Evolutionary conservation across 495 filamentous ascomycete species (phyloP).

Genomic region (Baudoinia panamericana): DNA sequence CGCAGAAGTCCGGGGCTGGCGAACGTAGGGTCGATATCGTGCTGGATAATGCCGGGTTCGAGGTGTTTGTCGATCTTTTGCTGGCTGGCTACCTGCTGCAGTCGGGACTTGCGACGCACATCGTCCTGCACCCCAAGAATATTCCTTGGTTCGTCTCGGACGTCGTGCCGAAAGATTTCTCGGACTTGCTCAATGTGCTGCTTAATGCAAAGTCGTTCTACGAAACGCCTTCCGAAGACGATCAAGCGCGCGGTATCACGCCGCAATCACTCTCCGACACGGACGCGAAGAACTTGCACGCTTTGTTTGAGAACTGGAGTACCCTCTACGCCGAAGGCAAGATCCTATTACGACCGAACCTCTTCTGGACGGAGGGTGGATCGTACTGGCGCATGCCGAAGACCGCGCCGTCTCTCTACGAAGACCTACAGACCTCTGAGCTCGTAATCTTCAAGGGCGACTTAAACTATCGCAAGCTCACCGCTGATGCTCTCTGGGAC

Average conservation of each 20-base stretch:
- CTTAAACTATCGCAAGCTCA: constrained; percentile 86
- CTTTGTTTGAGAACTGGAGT: constrained; percentile 74
- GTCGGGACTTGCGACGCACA: constrained; percentile 63
- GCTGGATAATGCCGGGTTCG: constrained; percentile 92
- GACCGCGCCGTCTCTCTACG: constrained; percentile 49
- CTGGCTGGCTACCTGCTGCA: constrained; percentile 79
- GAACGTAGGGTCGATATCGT: constrained; percentile 77
- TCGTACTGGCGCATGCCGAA: constrained; percentile 77
- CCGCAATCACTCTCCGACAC: constrained; percentile 48
- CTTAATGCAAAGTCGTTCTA: constrained; percentile 64
- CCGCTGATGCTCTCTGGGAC: constrained; percentile 81
- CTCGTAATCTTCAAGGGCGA: constrained; percentile 97
- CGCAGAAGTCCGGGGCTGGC: constrained; percentile 36
- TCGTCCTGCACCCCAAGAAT: constrained; percentile 85
- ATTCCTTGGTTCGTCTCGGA: constrained; percentile 98
- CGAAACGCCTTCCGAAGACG: constrained; percentile 50
- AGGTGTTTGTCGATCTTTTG: constrained; percentile 87
- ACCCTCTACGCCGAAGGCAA: constrained; percentile 66
- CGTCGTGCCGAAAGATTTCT: constrained; percentile 75
- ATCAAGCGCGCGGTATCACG: constrained; percentile 39
- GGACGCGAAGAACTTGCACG: constrained; percentile 53
- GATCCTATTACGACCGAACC: constrained; percentile 63
- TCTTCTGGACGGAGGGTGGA: constrained; percentile 78
- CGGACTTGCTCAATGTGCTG: constrained; percentile 62
- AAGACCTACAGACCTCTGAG: constrained; percentile 72